Evolutionary conservation across 768 basidiomycete genomes (phyloP).

Genomic region (Auricularia sp.): DNA sequence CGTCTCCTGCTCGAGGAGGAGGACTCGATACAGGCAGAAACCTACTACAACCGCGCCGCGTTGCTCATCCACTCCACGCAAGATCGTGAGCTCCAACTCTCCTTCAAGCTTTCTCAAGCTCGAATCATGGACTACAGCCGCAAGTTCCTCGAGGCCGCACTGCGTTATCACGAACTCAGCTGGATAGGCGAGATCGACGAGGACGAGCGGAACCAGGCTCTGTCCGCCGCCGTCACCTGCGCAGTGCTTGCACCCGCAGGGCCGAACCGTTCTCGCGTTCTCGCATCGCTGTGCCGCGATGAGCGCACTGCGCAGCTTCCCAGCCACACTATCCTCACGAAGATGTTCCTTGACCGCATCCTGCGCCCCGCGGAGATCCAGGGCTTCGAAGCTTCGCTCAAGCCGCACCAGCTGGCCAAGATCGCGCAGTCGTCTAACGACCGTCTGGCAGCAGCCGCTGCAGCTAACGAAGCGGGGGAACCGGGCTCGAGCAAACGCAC

Average conservation of each 20-base stretch:
- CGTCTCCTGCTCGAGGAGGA: conserved; percentile 91
- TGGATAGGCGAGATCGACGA: conserved; percentile 88
- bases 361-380: conserved; percentile 82
- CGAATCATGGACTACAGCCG: conserved; percentile 87
- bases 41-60: conserved; percentile 93
- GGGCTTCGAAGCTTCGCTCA: conserved; percentile 78
- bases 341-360: conserved; percentile 98
- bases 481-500: conserved; percentile 63
- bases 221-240: conserved; percentile 92
- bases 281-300: conserved; percentile 89
- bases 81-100: conserved; percentile 69
- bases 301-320: conserved; percentile 75
- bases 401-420: conserved; percentile 90
- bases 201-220: conserved; percentile 80
- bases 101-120: conserved; percentile 90
- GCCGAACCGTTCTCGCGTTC: conserved; percentile 85
- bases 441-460: conserved; percentile 56
- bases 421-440: conserved; percentile 79
- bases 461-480: conserved; percentile 47
- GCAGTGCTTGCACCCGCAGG: conserved; percentile 96
- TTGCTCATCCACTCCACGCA: conserved; percentile 71
- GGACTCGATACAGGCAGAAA: conserved; percentile 95
- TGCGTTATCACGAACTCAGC: conserved; percentile 88
- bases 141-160: conserved; percentile 90
- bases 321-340: conserved; percentile 82